Evolutionary conservation across 1,284 basidiomycete species (phyloP).

Genomic region (Hymenochaete sp.): DNA sequence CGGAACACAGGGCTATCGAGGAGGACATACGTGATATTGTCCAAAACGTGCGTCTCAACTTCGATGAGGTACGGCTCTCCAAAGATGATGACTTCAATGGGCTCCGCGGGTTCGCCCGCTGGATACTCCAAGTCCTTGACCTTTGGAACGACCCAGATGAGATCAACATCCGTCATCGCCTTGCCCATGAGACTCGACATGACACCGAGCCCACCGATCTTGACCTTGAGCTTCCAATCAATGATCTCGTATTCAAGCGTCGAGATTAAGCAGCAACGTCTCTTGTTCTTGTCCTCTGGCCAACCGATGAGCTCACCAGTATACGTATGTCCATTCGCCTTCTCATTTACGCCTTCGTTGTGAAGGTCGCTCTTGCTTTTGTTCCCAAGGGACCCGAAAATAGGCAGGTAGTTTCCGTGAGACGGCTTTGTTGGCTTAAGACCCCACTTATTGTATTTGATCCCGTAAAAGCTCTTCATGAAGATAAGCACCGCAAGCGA

Average conservation of each 20-base stretch:
- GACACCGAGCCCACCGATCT: conserved; percentile 92
- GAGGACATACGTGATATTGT: conserved; percentile 90
- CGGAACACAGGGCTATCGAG: conserved; percentile 92
- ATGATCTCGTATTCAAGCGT: conserved; percentile 93
- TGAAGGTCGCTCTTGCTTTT: conserved; percentile 57
- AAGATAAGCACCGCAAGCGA: conserved; percentile 76
- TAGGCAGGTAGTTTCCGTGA: conserved; percentile 68
- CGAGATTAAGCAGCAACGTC: conserved; percentile 81
- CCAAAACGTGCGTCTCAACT: conserved; percentile 82
- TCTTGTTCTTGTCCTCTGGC: conserved; percentile 85
- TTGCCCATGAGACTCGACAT: conserved; percentile 96
- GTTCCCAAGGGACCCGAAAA: conserved; percentile 54
- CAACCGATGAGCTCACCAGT: conserved; percentile 71
- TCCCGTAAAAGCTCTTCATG: conserved; percentile 93
- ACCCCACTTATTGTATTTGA: conserved; percentile 88
- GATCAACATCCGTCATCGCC: conserved; percentile 90
- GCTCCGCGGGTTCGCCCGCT: conserved; percentile 80
- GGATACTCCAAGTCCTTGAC: conserved; percentile 90
- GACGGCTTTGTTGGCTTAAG: conserved; percentile 56
- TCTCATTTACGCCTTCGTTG: conserved; percentile 56
- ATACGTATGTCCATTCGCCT: conserved; percentile 42
- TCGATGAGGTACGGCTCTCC: conserved; percentile 91
- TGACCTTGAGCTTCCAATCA: conserved; percentile 94
- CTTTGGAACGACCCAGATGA: conserved; percentile 89
- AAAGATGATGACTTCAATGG: conserved; percentile 92